Base-by-base conservation (phyloP, 805 yeast genomes). In the Brettanomyces anomalus region DNA sequence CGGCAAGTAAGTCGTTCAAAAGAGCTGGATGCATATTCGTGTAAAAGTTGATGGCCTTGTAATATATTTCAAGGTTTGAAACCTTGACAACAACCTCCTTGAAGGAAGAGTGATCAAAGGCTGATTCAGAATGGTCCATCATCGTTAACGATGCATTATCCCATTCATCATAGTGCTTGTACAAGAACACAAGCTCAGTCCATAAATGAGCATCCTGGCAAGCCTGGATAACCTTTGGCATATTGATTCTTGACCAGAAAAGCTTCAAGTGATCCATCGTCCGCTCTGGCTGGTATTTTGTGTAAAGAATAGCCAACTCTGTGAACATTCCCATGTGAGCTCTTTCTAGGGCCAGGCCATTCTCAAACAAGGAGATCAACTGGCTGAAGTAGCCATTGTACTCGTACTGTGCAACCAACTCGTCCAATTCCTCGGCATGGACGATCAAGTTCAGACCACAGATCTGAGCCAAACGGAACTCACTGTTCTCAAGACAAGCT, bases 291-390 rank as follows among this genome's bases (percentile, higher is more conserved):
- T 79, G 77, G 67, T 89, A 93, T 64, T 89, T 90, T 51, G 94
- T 76, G 69, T 90, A 93, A 53, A 93, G 71, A 39, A 85, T 74
- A 18, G 97, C 96, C 55, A 93, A 74, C 66, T 89, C 97, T 10
- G 98, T 93, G 64, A 93, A 93, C 97, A 93, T 90, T 54, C 97
- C 98, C 98, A 93, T 93, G 62, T 93, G 98, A 33, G 98, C 98
- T 64, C 98, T 85, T 71, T 93, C 98, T 53, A 93, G 74, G 35
- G 96, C 94, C 46, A 93, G 74, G 51, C 97, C 97, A 55, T 88
- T 90, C 66, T 93, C 98, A 56, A 93, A 87, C 56, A 93, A 76
- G 15, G 96, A 78, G 49, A 90, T 85, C 51, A 93, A 73, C 70
- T 93, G 96, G 51, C 80, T 84, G 67, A 89, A 89, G 66, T 87